These are phyloP conservation scores for Penicillium samsonianum DNA, from an alignment of 495 filamentous ascomycete species.

Conservation along the genomic window DNA sequence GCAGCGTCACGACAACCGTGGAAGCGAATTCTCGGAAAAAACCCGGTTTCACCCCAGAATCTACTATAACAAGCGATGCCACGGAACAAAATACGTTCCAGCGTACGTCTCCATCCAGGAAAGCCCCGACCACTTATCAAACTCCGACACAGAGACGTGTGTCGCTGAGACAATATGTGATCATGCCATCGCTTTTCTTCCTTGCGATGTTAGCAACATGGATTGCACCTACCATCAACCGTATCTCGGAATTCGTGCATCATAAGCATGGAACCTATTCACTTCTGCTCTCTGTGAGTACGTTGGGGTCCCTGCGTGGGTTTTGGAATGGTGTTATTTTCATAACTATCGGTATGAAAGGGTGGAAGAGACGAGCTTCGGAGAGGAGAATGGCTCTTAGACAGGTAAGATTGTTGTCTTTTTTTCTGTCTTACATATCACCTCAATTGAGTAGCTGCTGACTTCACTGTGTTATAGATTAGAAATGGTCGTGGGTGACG, in stretches of 20 bases:
- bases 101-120: neutral
- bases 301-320: slow-evolving; percentile 44
- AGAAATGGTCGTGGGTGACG: neutral
- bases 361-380: slow-evolving; percentile 29
- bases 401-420: neutral
- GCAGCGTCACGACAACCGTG: slow-evolving; percentile 17
- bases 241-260: slow-evolving; percentile 41
- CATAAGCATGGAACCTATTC: slow-evolving; percentile 34
- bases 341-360: slow-evolving; percentile 41
- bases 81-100: slow-evolving; percentile 8
- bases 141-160: slow-evolving; percentile 31
- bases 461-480: neutral
- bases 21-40: slow-evolving; percentile 12
- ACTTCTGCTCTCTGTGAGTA: slow-evolving; percentile 42
- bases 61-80: slow-evolving; percentile 12
- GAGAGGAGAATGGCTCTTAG: slow-evolving; percentile 6
- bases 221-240: slow-evolving; percentile 45
- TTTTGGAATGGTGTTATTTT: slow-evolving; percentile 54
- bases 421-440: neutral
- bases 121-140: neutral
- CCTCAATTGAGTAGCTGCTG: neutral
- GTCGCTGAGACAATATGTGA: slow-evolving; percentile 48
- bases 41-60: neutral
- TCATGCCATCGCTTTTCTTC: slow-evolving; percentile 53
- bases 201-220: slow-evolving; percentile 46